phyloP scores from a whole-genome alignment of 345 rosid genomes.

The Pistacia vera region DNA sequence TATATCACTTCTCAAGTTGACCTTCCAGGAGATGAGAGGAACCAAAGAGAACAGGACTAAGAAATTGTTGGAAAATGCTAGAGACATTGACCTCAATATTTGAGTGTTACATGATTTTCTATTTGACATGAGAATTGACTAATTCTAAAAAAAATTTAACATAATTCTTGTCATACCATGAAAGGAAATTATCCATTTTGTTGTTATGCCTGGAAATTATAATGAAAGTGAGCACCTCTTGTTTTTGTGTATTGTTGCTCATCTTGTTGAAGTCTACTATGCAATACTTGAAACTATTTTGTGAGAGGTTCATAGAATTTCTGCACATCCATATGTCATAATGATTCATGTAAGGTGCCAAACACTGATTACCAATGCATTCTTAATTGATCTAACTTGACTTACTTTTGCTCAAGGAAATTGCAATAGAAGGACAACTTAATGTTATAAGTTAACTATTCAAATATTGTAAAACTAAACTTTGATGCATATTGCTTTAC shows the following conservation, averaged over 20 bases:
- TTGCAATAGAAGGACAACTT: not conserved
- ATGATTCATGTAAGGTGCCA: slow-evolving; percentile 1
- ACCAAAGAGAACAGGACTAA: too few species aligned
- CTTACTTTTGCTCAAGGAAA: not conserved
- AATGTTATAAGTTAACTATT: not conserved
- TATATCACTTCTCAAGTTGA: not conserved
- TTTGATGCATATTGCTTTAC: not conserved
- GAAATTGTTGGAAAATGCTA: too few species aligned
- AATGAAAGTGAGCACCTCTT: not conserved
- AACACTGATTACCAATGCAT: not conserved
- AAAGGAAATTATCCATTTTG: not conserved
- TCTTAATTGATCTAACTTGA: not conserved
- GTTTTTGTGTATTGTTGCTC: not conserved
- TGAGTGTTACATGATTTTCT: not conserved
- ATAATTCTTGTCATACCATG: not conserved
- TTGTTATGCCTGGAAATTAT: not conserved
- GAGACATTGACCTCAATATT: not conserved
- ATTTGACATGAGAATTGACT: not conserved
- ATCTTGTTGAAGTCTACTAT: not conserved
- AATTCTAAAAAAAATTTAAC: not conserved
- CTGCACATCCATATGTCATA: not conserved
- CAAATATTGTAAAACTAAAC: not conserved
- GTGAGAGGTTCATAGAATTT: not conserved
- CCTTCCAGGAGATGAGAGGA: too few species aligned
- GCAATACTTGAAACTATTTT: not conserved